Evolutionary conservation across 176 grass and related monocot genomes (phyloP), one percentile per base, ranked within the genome.

Genomic region (Tillandsia leiboldiana): DNA sequence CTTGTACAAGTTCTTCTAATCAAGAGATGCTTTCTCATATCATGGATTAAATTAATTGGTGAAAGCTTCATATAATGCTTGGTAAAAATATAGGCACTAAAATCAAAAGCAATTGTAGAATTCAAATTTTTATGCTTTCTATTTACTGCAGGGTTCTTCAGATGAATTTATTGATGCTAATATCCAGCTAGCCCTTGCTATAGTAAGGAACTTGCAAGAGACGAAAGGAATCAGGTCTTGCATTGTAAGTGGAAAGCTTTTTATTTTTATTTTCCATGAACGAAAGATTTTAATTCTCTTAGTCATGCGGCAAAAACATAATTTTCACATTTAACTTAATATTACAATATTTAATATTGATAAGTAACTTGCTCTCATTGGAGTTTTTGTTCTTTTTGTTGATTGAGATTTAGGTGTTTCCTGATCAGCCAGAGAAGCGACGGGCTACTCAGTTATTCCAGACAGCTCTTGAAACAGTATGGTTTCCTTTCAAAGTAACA

Each of bases 131-230:
- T 15, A 61, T 59, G 5, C 48, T 47, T 11, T 26, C 69, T 78
- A 62, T 23, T 51, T 65, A 74, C 51, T 79, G 22, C 52, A 97
- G 94, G 94, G 94, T 14, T 90, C 87, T 76, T 97, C 94, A 20
- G 93, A 97, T 27, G 94, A 97, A 72, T 97, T 97, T 78, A 97
- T 97, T 26, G 89, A 92, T 72, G 94, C 94, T 48, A 97, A 97
- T 57, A 77, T 92, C 83, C 94, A 97, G 80, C 94, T 97, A 11
- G 94, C 80, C 48, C 89, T 97, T 68, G 81, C 75, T 22, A 85
- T 92, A 67, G 84, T 82, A 3, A 87, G 89, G 73, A 92, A 92
- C 65, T 79, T 97, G 49, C 88, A 90, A 29, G 82, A 90, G 67
- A 78, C 87, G 68, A 90, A 79, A 81, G 89, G 82, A 28, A 70